These are phyloP conservation scores for Zhuliangozyma blackwelliae DNA, from an alignment of 1,139 yeast genomes.

Conservation along the genomic window DNA sequence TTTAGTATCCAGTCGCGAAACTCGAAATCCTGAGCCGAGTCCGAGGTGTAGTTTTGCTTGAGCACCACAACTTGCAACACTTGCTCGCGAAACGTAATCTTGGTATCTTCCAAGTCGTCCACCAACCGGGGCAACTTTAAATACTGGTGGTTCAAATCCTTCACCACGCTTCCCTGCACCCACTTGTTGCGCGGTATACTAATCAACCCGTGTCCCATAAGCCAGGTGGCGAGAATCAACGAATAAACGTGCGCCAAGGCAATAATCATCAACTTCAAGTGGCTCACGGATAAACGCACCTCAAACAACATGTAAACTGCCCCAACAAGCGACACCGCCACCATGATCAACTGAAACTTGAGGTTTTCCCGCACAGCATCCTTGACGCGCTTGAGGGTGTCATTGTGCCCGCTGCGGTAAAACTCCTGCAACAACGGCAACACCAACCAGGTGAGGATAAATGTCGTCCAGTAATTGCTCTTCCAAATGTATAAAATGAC, in stretches of 20 bases:
- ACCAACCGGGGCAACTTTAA: slow-evolving; percentile 52
- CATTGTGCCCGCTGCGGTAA: slow-evolving; percentile 66
- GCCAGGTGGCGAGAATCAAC: slow-evolving; percentile 70
- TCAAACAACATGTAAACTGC: slow-evolving; percentile 58
- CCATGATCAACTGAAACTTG: slow-evolving; percentile 55
- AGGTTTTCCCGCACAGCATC: slow-evolving; percentile 59
- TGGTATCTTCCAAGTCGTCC: slow-evolving; percentile 64
- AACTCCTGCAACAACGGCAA: slow-evolving; percentile 71
- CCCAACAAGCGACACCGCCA: slow-evolving; percentile 51
- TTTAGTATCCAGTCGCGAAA: slow-evolving; percentile 42
- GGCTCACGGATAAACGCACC: slow-evolving; percentile 53
- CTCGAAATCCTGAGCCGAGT: slow-evolving; percentile 25
- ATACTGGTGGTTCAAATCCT: slow-evolving; percentile 43
- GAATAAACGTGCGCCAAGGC: slow-evolving; percentile 81
- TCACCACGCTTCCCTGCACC: slow-evolving; percentile 41
- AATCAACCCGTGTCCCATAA: slow-evolving; percentile 80
- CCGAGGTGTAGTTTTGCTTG: slow-evolving; percentile 31
- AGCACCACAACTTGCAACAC: slow-evolving; percentile 58
- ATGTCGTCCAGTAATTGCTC: slow-evolving; percentile 75
- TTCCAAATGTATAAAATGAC: slow-evolving; percentile 64
- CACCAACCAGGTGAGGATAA: slow-evolving; percentile 67
- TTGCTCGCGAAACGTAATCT: slow-evolving; percentile 59
- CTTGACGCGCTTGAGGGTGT: slow-evolving; percentile 38
- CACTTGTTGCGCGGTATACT: slow-evolving; percentile 60
- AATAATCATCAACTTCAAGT: slow-evolving; percentile 64